Percentiles rank a stretch among this genome's conserved stretches.
Evolutionary conservation across 2,329 filamentous ascomycete genomes (phyloP).

Genomic region (Pseudocercospora crystallina): DNA sequence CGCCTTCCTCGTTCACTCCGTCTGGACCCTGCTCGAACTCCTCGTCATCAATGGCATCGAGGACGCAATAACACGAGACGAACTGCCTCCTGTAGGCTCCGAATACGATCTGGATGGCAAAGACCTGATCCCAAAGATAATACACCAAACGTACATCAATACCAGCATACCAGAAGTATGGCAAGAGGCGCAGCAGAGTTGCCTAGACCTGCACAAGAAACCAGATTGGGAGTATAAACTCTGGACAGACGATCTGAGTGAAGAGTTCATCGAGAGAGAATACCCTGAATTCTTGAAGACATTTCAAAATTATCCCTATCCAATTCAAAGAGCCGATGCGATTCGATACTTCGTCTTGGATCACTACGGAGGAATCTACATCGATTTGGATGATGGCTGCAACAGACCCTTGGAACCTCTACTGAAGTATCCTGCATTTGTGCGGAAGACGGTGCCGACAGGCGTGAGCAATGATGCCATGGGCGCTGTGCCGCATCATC

Average conservation of each 20-base stretch:
- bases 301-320: conserved; percentile 71
- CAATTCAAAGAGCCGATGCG: conserved; percentile 74
- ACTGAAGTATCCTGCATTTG: conserved; percentile 69
- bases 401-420: conserved; percentile 62
- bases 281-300: conserved; percentile 71
- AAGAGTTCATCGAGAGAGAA: conserved; percentile 69
- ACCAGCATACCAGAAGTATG: conserved; percentile 67
- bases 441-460: conserved; percentile 70
- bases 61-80: conserved; percentile 65
- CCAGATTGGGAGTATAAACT: conserved; percentile 73
- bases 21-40: conserved; percentile 70
- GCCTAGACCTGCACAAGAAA: conserved; percentile 60
- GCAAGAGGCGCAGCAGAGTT: conserved; percentile 64
- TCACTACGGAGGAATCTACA: conserved; percentile 76
- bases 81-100: conserved; percentile 65
- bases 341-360: conserved; percentile 76
- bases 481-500: conserved; percentile 70
- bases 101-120: conserved; percentile 41
- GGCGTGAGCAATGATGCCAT: conserved; percentile 81
- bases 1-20: conserved; percentile 63
- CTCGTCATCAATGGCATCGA: conserved; percentile 66
- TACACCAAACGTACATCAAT: conserved; percentile 75
- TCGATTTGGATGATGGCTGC: conserved; percentile 74
- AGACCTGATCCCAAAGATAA: conserved; percentile 71
- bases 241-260: conserved; percentile 71